These are phyloP conservation scores for Stemphylium beticola DNA, from an alignment of 2,329 filamentous ascomycete species.

Conservation along the genomic window DNA sequence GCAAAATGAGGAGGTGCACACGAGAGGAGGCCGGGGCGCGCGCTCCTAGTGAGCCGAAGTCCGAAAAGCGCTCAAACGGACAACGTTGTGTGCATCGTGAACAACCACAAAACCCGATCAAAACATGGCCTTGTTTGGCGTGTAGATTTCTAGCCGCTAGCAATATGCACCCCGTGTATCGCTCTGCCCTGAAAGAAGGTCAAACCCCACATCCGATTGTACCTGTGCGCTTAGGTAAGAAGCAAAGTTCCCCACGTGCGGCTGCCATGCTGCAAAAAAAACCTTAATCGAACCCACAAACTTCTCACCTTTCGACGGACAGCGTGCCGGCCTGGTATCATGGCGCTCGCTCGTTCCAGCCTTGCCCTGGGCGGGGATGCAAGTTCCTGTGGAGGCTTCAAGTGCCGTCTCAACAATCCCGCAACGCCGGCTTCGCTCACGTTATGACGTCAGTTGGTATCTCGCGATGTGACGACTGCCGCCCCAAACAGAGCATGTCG, in stretches of 20 bases:
- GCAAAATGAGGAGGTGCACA: neutral
- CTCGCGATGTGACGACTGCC: neutral
- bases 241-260: slow-evolving; percentile 9
- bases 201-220: slow-evolving; percentile 6
- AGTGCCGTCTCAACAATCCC: slow-evolving; percentile 4
- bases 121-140: neutral
- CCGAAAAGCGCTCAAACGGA: neutral
- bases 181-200: neutral
- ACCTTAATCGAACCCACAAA: slow-evolving; percentile 17
- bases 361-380: slow-evolving; percentile 1
- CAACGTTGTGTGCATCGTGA: neutral
- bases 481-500: neutral
- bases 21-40: too few relatives aligned
- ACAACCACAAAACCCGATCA: neutral
- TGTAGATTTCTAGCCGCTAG: neutral
- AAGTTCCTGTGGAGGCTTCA: slow-evolving; percentile 2
- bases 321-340: neutral
- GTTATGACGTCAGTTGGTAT: slow-evolving; percentile 7
- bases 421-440: slow-evolving; percentile 3
- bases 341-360: neutral
- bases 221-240: slow-evolving; percentile 6
- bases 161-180: neutral
- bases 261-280: slow-evolving; percentile 8
- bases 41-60: too few relatives aligned
- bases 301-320: neutral